These are phyloP conservation scores for Phytopythium aichiense DNA, from an alignment of 352 stramenopile species.

Conservation along the genomic window DNA sequence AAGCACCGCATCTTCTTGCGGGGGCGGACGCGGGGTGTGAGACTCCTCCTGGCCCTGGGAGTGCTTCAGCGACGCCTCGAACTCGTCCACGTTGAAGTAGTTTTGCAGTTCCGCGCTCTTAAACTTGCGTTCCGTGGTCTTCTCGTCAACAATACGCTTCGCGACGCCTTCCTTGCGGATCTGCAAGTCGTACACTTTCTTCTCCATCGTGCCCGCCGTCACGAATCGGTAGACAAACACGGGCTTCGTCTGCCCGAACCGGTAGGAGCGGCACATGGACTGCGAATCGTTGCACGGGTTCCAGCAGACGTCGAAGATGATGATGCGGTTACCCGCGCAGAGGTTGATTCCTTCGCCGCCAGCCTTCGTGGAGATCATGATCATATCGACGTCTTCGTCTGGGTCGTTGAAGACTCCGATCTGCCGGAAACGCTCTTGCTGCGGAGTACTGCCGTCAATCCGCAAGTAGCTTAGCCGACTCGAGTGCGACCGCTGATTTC, in stretches of 20 bases:
- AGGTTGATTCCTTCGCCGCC: constrained; percentile 88
- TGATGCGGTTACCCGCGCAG: constrained; percentile 84
- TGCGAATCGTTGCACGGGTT: constrained; percentile 90
- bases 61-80: constrained; percentile 63
- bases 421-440: constrained; percentile 73
- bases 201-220: constrained; percentile 90
- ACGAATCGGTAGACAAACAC: constrained; percentile 94
- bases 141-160: constrained; percentile 88
- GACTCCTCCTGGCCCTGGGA: constrained; percentile 21
- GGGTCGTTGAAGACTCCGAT: constrained; percentile 83
- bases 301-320: constrained; percentile 92
- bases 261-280: constrained; percentile 92
- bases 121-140: constrained; percentile 79
- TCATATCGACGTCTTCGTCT: constrained; percentile 76
- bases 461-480: constrained; percentile 63
- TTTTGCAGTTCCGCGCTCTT: constrained; percentile 75
- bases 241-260: constrained; percentile 89
- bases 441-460: constrained; percentile 79
- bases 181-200: constrained; percentile 90
- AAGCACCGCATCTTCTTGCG: constrained; percentile 50
- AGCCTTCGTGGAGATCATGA: constrained; percentile 87
- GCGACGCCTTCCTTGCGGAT: constrained; percentile 88
- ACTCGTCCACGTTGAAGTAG: constrained; percentile 84
- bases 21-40: constrained; percentile 5
- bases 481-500: constrained; percentile 31